Conservation (phyloP, 2,329 filamentous ascomycete genomes). For the Fusarium heterosporum region DNA sequence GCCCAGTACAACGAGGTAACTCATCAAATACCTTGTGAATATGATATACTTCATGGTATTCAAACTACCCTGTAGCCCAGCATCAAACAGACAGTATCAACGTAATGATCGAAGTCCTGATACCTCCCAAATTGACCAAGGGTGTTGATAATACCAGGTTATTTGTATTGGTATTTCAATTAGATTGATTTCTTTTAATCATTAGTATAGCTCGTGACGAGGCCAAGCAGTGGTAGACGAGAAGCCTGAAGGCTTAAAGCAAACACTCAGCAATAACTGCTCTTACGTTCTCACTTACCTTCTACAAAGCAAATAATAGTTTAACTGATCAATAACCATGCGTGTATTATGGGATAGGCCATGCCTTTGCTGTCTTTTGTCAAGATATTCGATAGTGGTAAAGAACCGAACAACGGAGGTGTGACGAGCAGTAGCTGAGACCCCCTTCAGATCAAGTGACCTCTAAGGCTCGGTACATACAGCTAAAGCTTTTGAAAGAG, state of each 20-base stretch:
- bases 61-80: neutral
- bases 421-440: neutral
- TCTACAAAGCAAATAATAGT: neutral
- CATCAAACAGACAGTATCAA: neutral
- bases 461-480: neutral
- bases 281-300: neutral
- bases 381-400: neutral
- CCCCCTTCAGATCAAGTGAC: neutral
- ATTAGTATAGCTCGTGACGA: neutral
- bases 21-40: neutral
- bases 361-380: neutral
- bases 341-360: neutral
- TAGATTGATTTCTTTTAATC: neutral
- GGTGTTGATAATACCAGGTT: too few relatives aligned
- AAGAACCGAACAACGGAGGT: neutral
- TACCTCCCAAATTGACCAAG: neutral
- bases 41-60: neutral
- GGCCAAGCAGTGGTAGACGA: neutral
- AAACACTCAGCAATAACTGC: neutral
- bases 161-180: too few relatives aligned
- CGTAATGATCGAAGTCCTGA: neutral
- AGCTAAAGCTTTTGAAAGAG: neutral
- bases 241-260: neutral
- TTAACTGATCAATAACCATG: rapidly evolving
- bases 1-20: neutral